Base-by-base conservation (phyloP, 2,329 filamentous ascomycete genomes). In the Thelonectria blattea region DNA sequence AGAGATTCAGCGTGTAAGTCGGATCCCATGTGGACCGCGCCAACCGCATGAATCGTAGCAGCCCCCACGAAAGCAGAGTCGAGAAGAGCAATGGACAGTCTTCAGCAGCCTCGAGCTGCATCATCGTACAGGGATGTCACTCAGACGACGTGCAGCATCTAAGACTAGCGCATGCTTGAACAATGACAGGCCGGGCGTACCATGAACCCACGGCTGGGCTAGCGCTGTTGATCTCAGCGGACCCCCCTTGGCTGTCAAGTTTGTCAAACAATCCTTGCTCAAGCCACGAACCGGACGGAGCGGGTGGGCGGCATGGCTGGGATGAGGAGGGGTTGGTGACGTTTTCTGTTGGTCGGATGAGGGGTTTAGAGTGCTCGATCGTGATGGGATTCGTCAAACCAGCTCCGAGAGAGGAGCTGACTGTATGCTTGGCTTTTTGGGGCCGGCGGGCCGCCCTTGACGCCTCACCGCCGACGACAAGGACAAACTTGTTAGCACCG, bases 201-300 rank as follows among this genome's bases (percentile, higher is more conserved):
- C 37, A 43, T 45, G 50, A 52, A 34, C 17, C 32, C 20, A 52
- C 43, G 37, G 49, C 49, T 51, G 48, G 42, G 43, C 56, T 52
- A 58, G 43, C 17, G 48, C 34, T 17, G 43, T 17, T 48, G 50
- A 58, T 58, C 50, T 12, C 43, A n/a, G 20, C 37, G 12, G 34
- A 43, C 56, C 48, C 32, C 52, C 41, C 49, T n/a, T n/a, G n/a
- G n/a, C n/a, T 58, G 56, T 58, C 56, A 58, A 49, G 22, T 18
- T 50, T 12, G 20, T 50, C 47, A 17, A 18, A 27, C 46, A 32
- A 24, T 27, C 41, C 41, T 47, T 47, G 20, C 12, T 22, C 11
- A 24, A 15, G 22, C 22, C 45, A 27, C 14, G 45, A 27, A 47
- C 46, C 34, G 43, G 46, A 45, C 46, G 49, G 27, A 24, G 18